Percentiles rank a stretch among this genome's conserved stretches.
These are phyloP conservation scores for Mesembryanthemum crystallinum DNA, from an alignment of 148 eudicot genomes.

Conservation along the genomic window DNA sequence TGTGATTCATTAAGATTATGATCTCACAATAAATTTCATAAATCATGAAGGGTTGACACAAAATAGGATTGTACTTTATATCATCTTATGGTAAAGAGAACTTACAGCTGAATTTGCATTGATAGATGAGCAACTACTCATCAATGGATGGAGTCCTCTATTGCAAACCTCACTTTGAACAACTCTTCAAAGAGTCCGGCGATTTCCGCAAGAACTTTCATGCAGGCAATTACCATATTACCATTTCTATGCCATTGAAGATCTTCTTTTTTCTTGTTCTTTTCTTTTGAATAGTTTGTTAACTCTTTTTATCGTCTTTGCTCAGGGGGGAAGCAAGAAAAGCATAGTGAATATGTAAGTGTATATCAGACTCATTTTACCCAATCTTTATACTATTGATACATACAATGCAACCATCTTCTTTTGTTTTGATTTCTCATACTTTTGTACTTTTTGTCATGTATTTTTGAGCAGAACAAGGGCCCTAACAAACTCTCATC, in stretches of 20 bases:
- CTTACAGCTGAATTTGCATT: background rate
- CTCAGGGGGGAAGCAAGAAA: slow-evolving; percentile 49
- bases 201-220: slow-evolving; percentile 95
- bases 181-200: slow-evolving; percentile 93
- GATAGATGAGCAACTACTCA: slow-evolving; percentile 94
- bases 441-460: background rate
- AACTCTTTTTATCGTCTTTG: background rate
- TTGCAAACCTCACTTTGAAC: slow-evolving; percentile 95
- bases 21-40: background rate
- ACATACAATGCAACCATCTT: background rate
- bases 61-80: background rate
- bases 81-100: background rate
- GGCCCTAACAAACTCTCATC: slow-evolving; percentile 74
- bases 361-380: background rate
- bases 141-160: slow-evolving; percentile 98
- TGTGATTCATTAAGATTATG: background rate
- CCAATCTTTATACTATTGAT: background rate
- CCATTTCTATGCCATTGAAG: background rate
- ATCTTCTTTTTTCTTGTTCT: background rate
- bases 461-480: slow-evolving; percentile 36
- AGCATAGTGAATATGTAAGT: slow-evolving; percentile 55
- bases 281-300: background rate
- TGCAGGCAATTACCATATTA: slow-evolving; percentile 31
- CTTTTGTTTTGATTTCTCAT: background rate
- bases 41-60: background rate